Conservation (phyloP, 768 basidiomycete species). For the Mycena venus region DNA sequence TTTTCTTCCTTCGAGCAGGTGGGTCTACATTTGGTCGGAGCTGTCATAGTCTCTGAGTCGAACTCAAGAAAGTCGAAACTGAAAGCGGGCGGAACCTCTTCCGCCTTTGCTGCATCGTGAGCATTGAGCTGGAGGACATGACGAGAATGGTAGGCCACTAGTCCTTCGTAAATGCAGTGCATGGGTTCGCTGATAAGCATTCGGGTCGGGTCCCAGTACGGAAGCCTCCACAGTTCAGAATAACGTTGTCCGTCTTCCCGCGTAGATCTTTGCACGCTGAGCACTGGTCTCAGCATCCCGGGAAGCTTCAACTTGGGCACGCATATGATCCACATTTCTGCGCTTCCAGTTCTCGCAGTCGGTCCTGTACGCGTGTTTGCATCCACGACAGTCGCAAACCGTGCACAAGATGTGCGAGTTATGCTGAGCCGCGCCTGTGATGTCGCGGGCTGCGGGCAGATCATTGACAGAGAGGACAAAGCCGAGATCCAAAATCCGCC, state of each 20-base stretch:
- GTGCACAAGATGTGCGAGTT: constrained; percentile 34
- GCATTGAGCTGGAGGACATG: too few species aligned
- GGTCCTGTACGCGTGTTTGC: too few species aligned
- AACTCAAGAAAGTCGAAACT: too few species aligned
- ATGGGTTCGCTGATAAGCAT: constrained; percentile 38
- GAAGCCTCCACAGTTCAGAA: constrained; percentile 39
- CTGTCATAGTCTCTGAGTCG: too few species aligned
- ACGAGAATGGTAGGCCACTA: too few species aligned
- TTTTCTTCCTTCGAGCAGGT: background rate
- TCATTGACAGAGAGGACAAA: constrained; percentile 39
- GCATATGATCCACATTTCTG: constrained; percentile 14
- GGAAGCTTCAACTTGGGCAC: constrained; percentile 31
- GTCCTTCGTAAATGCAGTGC: too few species aligned
- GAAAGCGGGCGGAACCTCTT: background rate
- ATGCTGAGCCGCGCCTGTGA: constrained; percentile 33
- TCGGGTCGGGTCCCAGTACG: constrained; percentile 42
- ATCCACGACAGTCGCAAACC: constrained; percentile 35
- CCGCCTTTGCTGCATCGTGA: background rate
- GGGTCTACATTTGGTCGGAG: background rate
- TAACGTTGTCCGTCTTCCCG: constrained; percentile 34
- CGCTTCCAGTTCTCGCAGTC: constrained; percentile 22
- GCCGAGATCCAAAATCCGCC: background rate
- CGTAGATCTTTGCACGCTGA: too few species aligned
- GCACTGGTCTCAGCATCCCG: too few species aligned
- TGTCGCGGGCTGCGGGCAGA: constrained; percentile 41